Percentiles rank a stretch among this genome's conserved stretches.
Conservation (phyloP, 2,329 filamentous ascomycete species). For the Fusarium concolor region DNA sequence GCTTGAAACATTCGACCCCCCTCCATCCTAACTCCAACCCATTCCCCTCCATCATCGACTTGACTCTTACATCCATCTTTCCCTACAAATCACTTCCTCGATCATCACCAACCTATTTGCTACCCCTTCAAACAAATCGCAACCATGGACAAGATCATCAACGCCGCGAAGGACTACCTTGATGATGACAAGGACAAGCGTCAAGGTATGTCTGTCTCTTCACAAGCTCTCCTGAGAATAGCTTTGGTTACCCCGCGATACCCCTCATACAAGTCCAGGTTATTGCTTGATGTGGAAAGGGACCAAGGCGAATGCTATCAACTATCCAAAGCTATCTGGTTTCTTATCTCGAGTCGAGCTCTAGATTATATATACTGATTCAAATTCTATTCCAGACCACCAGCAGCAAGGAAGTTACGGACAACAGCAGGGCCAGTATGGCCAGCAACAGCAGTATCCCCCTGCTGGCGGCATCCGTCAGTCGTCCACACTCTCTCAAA, state of each 20-base stretch:
- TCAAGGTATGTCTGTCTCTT: conserved; percentile 34
- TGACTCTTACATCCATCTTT: conserved; percentile 4
- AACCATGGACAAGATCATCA: conserved; percentile 56
- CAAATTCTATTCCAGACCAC: conserved; percentile 3
- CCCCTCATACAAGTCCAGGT: conserved; percentile 15
- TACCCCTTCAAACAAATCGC: neutral
- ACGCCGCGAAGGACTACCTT: conserved; percentile 54
- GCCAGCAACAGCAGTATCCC: conserved; percentile 35
- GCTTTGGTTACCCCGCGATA: conserved; percentile 41
- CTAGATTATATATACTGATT: conserved; percentile 6
- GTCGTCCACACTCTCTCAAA: conserved; percentile 21
- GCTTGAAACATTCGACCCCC: conserved; percentile 23
- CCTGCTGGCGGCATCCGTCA: conserved; percentile 45
- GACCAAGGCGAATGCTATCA: neutral
- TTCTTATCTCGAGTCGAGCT: neutral
- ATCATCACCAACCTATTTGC: neutral
- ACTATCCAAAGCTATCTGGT: neutral
- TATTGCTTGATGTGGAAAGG: neutral
- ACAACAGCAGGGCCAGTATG: conserved; percentile 23
- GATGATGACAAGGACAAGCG: conserved; percentile 47
- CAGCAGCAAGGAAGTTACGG: conserved; percentile 25
- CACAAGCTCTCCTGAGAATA: neutral
- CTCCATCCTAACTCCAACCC: conserved; percentile 21
- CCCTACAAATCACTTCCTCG: neutral
- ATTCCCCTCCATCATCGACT: conserved; percentile 23